Percentiles rank a stretch among this genome's conserved stretches.
These are phyloP conservation scores for Ogataea populi-albae DNA, from an alignment of 805 yeast genomes.

Conservation along the genomic window DNA sequence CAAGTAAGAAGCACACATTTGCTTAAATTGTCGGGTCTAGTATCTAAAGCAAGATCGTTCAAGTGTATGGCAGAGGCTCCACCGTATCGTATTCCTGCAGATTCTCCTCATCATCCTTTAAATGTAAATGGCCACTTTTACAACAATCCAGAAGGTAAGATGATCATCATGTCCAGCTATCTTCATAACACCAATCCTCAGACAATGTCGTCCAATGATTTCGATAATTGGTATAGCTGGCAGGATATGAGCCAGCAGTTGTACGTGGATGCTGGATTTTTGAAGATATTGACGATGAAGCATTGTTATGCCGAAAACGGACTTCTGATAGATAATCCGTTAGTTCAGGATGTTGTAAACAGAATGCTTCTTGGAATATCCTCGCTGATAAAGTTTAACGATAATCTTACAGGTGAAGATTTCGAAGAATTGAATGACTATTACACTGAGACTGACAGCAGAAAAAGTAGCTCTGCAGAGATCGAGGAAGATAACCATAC, in stretches of 20 bases:
- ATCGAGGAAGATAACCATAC: constrained; percentile 3
- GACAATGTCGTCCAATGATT: constrained; percentile 21
- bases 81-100: constrained; percentile 30
- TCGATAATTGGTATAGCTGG: constrained; percentile 35
- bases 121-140: constrained; percentile 24
- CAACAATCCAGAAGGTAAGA: constrained; percentile 23
- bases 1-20: constrained; percentile 20
- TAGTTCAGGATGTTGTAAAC: constrained; percentile 31
- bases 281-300: constrained; percentile 36
- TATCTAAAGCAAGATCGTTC: constrained; percentile 30
- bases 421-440: constrained; percentile 16
- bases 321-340: constrained; percentile 23
- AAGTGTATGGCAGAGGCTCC: constrained; percentile 26
- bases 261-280: constrained; percentile 37
- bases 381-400: constrained; percentile 24
- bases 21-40: constrained; percentile 21
- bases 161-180: constrained; percentile 22
- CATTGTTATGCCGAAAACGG: constrained; percentile 23
- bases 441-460: constrained; percentile 12
- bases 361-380: constrained; percentile 30
- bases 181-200: constrained; percentile 26
- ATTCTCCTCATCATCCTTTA: constrained; percentile 32
- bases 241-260: constrained; percentile 35
- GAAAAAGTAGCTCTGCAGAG: background rate
- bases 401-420: constrained; percentile 15